Evolutionary conservation across 345 rosid species (phyloP).

Genomic region (Sisymbrium altissimum): DNA sequence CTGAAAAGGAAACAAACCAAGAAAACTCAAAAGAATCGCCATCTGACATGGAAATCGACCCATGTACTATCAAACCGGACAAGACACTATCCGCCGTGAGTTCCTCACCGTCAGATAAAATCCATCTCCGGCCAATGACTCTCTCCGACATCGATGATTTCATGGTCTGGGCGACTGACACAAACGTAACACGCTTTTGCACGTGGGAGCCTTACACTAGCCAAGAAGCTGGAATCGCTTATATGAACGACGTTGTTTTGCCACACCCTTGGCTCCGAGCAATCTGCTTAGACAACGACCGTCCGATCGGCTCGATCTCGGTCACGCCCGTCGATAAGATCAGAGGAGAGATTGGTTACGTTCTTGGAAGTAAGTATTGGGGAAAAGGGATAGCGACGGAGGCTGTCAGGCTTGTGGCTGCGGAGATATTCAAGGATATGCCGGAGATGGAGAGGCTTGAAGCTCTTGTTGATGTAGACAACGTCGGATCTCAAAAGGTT

Average conservation of each 20-base stretch:
- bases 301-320: conserved; percentile 50
- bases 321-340: conserved; percentile 47
- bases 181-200: conserved; percentile 49
- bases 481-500: conserved; percentile 59
- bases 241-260: conserved; percentile 29
- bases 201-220: conserved; percentile 48
- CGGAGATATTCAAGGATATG: conserved; percentile 45
- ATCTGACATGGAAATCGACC: conserved; percentile 25
- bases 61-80: not conserved
- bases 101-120: not conserved
- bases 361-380: conserved; percentile 47
- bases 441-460: conserved; percentile 60
- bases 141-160: conserved; percentile 51
- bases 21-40: not conserved
- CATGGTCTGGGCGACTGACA: conserved; percentile 68
- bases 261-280: conserved; percentile 66
- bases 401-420: conserved; percentile 47
- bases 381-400: conserved; percentile 57
- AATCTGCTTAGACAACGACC: conserved; percentile 44
- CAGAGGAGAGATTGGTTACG: conserved; percentile 55
- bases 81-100: not conserved
- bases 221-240: conserved; percentile 45
- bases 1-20: not conserved
- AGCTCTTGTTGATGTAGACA: conserved; percentile 55
- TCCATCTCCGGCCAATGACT: conserved; percentile 45